Base-by-base conservation (phyloP, 179 eudicot species). In the Patellifolia procumbens region DNA sequence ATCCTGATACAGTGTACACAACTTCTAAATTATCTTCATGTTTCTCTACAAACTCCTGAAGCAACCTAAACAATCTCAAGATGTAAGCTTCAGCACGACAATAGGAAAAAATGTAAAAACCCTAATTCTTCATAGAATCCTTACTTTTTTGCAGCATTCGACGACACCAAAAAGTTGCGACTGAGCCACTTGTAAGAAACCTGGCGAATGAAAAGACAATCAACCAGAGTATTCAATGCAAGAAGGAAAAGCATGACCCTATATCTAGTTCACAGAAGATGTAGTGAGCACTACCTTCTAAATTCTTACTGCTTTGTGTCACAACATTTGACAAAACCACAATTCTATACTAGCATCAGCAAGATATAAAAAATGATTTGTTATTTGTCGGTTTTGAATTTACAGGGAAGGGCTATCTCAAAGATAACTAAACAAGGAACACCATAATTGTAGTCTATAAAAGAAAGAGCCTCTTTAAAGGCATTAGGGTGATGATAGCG, bases 101-200 rank as follows among this genome's bases (percentile, higher is more conserved):
- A 53, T 45, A 28, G 16, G 69, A 61, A 42, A 24, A 73, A 31
- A 78, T 68, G 60, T 31, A 67, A 65, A 59, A 42, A n/a, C n/a
- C 39, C 28, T 34, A 32, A 31, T 64, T 69, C 22, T 26, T 49
- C 72, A 62, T 37, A 32, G 24, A 59, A 26, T 43, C 13, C 73
- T 86, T 79, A 91, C 99, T 88, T 89, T 89, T 93, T 91, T 37
- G 99, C 91, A 74, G 83, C 81, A 81, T 90, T 86, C 49, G 99
- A 91, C 61, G 99, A 83, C 80, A 96, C 91, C 87, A 89, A 82
- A 81, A 87, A 93, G 64, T 93, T 93, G 6, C 97, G 97, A 81
- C 99, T 96, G 58, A 96, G 86, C 98, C 99, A 96, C 83, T 96
- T 96, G 84, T 93, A 93, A 35, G 99, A 96, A 78, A 96, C 98